Evolutionary conservation across 495 filamentous ascomycete genomes (phyloP), one percentile per base, ranked within the genome.

Genomic region (Penicillium cinerascens): DNA sequence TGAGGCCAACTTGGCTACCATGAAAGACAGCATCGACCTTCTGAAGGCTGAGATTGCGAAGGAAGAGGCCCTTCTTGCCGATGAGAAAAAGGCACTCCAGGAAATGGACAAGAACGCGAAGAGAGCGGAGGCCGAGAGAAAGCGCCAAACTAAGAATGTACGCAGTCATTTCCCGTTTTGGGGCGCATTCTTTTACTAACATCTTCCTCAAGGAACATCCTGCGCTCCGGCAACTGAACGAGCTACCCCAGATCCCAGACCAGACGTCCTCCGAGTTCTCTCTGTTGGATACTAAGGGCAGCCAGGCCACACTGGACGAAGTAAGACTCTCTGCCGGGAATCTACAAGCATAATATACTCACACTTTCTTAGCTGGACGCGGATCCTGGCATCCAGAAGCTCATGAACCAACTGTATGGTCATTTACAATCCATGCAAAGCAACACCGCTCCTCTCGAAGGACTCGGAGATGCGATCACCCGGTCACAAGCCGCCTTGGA

Each of bases 391-490:
- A 51, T 68, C 9, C 51, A 49, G 6, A 51, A 35, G 10, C 44
- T 78, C 26, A 56, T 77, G 47, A 69, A 65, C 46, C 77, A 83
- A 54, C 63, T 86, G 10, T 67, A 74, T 42, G 70, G 73, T 38
- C 82, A 84, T 63, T 66, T 85, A 21, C 75, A 78, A 53, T 82
- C 75, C 25, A 77, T 86, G 70, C 73, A 79, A 47, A 74, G 63
- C 42, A 85, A 84, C 54, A 66, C 71, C 2, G 70, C 67, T n/a
- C 76, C 79, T 25, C 67, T 84, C 11, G 48, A 68, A 7, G 82
- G 76, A 3, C 69, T 85, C 39, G 58, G 65, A 11, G 76, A 80
- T 37, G 79, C 80, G 10, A 74, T 85, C 44, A 62, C 65, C 42
- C 61, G 69, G 38, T 76, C 78, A 18, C 74, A 77, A 52, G 75